phyloP scores from a whole-genome alignment of 257 asterid species.

The Galeopsis tetrahit region DNA sequence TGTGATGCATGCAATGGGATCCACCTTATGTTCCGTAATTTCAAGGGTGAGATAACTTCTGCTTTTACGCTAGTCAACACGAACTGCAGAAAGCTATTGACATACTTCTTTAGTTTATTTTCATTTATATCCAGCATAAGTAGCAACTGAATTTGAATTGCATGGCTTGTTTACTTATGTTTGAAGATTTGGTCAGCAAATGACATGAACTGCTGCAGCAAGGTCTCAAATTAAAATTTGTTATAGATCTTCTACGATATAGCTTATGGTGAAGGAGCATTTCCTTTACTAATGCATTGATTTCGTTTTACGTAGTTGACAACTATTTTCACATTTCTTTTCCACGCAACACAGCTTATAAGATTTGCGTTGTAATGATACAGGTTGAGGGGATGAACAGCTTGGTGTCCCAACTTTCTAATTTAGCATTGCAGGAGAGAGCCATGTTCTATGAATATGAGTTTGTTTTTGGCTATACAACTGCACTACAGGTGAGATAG shows the following conservation, averaged over 20 bases:
- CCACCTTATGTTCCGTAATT: conserved; percentile 62
- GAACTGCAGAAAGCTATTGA: conserved; percentile 1
- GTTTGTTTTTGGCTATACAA: conserved; percentile 44
- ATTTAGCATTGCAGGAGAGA: conserved; percentile 51
- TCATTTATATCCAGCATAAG: background rate
- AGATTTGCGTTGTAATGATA: conserved; percentile 29
- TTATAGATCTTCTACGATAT: background rate
- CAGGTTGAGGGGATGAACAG: conserved; percentile 56
- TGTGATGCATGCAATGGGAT: conserved; percentile 83
- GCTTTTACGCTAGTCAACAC: conserved; percentile 6
- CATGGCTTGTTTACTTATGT: background rate
- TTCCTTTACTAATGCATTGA: background rate
- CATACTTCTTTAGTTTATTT: background rate
- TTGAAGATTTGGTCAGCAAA: background rate
- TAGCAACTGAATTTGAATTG: background rate
- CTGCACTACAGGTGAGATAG: conserved; percentile 58
- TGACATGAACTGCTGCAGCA: background rate
- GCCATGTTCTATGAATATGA: conserved; percentile 62
- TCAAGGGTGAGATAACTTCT: conserved; percentile 57
- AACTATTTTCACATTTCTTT: conserved; percentile 1
- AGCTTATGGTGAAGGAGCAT: conserved; percentile 20
- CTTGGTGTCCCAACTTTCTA: conserved; percentile 57
- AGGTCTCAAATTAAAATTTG: background rate
- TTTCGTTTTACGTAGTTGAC: conserved; percentile 5
- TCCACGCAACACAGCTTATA: background rate